phyloP scores from a whole-genome alignment of 2,329 filamentous ascomycete genomes.

The Phyllosticta citribraziliensis region DNA sequence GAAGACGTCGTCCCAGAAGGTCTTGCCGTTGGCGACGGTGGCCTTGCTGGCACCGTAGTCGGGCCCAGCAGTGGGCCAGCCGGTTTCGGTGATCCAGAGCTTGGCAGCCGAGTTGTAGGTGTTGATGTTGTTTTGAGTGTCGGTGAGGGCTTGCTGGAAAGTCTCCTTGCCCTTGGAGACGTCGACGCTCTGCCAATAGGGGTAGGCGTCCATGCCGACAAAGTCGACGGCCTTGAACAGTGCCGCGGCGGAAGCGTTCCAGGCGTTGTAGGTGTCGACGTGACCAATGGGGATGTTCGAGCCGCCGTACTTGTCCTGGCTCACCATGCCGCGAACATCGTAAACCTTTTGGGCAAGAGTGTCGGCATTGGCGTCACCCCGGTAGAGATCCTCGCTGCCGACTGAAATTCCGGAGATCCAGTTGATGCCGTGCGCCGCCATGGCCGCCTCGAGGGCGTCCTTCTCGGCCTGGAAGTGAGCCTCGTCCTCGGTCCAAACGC shows the following conservation, averaged over 20 bases:
- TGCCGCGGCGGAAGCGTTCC: constrained; percentile 25
- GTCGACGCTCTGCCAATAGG: constrained; percentile 27
- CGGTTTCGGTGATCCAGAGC: constrained; percentile 29
- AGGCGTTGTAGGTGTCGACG: constrained; percentile 29
- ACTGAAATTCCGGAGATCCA: constrained; percentile 28
- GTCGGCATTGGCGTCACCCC: constrained; percentile 23
- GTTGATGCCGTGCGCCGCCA: constrained; percentile 24
- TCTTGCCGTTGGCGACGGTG: constrained; percentile 8
- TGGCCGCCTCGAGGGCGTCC: constrained; percentile 22
- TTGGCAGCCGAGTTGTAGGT: constrained; percentile 17
- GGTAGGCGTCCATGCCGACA: constrained; percentile 27
- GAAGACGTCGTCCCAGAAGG: constrained; percentile 12
- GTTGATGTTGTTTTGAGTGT: constrained; percentile 21
- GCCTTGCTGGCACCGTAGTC: constrained; percentile 8
- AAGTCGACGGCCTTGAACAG: constrained; percentile 29
- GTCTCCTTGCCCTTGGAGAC: constrained; percentile 23
- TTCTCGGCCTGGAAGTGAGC: constrained; percentile 25
- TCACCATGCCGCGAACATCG: constrained; percentile 19
- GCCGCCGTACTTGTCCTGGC: constrained; percentile 12
- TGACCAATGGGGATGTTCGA: constrained; percentile 20
- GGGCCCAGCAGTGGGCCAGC: constrained; percentile 11
- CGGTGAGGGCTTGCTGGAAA: constrained; percentile 20
- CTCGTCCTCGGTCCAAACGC: constrained; percentile 24
- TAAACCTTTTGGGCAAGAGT: constrained; percentile 18
- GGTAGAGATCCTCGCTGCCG: constrained; percentile 50